Evolutionary conservation across 2,329 filamentous ascomycete species (phyloP).

Genomic region (Camillea tinctor): DNA sequence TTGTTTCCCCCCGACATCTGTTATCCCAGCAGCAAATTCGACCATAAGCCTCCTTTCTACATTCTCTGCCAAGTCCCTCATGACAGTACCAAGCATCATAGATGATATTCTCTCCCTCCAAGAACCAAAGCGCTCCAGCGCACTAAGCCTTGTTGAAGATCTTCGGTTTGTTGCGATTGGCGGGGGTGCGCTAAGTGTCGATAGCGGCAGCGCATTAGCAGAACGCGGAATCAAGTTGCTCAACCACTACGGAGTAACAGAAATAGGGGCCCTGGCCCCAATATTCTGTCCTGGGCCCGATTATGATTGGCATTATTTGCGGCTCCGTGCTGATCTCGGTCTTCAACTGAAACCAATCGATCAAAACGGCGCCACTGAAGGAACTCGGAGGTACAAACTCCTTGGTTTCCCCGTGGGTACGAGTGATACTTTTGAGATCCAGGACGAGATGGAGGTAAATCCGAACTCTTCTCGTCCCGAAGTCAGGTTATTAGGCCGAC

Average conservation of each 20-base stretch:
- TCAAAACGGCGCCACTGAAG: neutral
- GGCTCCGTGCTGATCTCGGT: slow-evolving; percentile 32
- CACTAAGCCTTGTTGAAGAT: slow-evolving; percentile 13
- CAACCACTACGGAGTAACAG: slow-evolving; percentile 37
- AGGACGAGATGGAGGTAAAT: slow-evolving; percentile 33
- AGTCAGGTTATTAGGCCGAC: slow-evolving; percentile 33
- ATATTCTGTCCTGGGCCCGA: slow-evolving; percentile 31
- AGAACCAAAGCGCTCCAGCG: slow-evolving; percentile 1
- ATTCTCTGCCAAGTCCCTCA: slow-evolving; percentile 26
- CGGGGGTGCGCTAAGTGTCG: slow-evolving; percentile 30
- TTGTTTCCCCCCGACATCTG: slow-evolving; percentile 27
- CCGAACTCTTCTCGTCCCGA: slow-evolving; percentile 16
- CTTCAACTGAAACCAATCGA: slow-evolving; percentile 24
- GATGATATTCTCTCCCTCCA: slow-evolving; percentile 30
- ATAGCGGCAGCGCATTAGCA: slow-evolving; percentile 23
- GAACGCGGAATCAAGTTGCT: slow-evolving; percentile 29
- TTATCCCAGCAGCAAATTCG: slow-evolving; percentile 25
- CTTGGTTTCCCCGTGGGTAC: slow-evolving; percentile 30
- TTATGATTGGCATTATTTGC: slow-evolving; percentile 34
- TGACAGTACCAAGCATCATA: slow-evolving; percentile 36
- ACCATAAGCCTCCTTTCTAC: slow-evolving; percentile 24
- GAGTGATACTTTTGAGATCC: slow-evolving; percentile 29
- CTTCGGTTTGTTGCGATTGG: slow-evolving; percentile 35
- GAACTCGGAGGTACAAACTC: slow-evolving; percentile 24
- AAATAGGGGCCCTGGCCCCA: slow-evolving; percentile 34